These are phyloP conservation scores for Thyridium curvatum DNA, from an alignment of 2,329 filamentous ascomycete genomes.

Conservation along the genomic window DNA sequence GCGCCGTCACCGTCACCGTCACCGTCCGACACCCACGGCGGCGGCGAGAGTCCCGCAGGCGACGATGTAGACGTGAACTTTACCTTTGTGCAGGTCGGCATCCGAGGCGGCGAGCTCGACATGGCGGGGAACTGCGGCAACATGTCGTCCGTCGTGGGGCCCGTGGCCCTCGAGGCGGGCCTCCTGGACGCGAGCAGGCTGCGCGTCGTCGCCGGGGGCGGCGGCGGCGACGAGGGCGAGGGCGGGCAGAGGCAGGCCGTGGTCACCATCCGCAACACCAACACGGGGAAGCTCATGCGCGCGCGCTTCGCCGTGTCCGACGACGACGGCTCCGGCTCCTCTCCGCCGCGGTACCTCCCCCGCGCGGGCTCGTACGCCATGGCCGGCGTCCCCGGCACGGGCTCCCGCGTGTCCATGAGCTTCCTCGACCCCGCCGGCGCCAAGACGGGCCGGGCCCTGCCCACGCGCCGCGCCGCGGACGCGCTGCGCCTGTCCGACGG, in stretches of 20 bases:
- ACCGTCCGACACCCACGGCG: no score
- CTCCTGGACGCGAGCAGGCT: conserved; percentile 16
- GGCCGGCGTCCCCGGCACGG: conserved; percentile 30
- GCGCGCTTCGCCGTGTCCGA: conserved; percentile 25
- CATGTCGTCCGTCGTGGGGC: conserved; percentile 62
- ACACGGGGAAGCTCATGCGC: conserved; percentile 52
- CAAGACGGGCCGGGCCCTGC: conserved; percentile 30
- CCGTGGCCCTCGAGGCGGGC: conserved; percentile 53
- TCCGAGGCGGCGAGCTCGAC: conserved; percentile 55
- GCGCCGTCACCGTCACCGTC: conserved; percentile 35
- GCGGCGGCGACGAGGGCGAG: conserved; percentile 14
- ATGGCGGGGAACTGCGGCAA: conserved; percentile 71
- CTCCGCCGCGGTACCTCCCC: conserved; percentile 1
- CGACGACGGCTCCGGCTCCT: no score
- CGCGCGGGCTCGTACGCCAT: conserved; percentile 24
- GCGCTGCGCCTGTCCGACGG: conserved; percentile 18
- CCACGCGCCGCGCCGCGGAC: conserved; percentile 29
- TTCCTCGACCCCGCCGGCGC: conserved; percentile 33
- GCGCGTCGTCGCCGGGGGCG: neutral
- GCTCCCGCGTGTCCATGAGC: conserved; percentile 25
- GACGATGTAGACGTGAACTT: conserved; percentile 68
- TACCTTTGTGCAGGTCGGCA: conserved; percentile 64
- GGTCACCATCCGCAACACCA: conserved; percentile 64
- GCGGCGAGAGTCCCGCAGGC: no score
- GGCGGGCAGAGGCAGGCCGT: conserved; percentile 23